phyloP scores from a whole-genome alignment of 2,329 filamentous ascomycete genomes.

The Fusarium sp. region DNA sequence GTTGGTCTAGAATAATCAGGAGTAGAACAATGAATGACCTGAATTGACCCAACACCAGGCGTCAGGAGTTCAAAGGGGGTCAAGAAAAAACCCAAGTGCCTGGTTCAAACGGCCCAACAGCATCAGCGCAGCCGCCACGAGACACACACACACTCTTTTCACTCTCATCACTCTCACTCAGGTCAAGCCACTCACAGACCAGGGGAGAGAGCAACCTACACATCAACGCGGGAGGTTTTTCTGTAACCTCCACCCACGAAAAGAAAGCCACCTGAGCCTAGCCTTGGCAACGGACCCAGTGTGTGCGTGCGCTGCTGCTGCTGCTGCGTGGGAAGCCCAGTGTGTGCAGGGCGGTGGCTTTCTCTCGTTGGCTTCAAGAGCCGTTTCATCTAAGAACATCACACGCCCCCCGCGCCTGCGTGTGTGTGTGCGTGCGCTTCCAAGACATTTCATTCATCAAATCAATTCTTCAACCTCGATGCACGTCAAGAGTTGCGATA shows the following conservation, averaged over 20 bases:
- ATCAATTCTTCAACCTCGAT: neutral
- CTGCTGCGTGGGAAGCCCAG: neutral
- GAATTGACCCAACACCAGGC: neutral
- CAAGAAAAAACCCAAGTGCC: neutral
- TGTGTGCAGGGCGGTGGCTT: slow-evolving; percentile 1
- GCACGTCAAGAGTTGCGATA: neutral
- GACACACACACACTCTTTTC: neutral
- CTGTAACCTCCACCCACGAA: slow-evolving; percentile 7
- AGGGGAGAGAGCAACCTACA: neutral
- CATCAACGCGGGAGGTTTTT: neutral
- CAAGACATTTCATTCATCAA: neutral
- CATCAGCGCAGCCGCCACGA: slow-evolving; percentile 23
- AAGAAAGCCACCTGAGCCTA: neutral
- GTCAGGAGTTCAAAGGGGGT: neutral
- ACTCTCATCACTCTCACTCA: neutral
- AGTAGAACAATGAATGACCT: neutral
- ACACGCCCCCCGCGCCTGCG: neutral
- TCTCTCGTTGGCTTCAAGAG: slow-evolving; percentile 21
- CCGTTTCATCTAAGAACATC: slow-evolving; percentile 28
- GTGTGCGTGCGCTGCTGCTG: neutral
- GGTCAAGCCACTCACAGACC: slow-evolving; percentile 13
- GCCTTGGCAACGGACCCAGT: slow-evolving; percentile 24
- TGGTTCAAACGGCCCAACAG: slow-evolving; percentile 9
- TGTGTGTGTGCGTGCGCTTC: neutral
- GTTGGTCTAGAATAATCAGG: neutral